These are phyloP conservation scores for Pichia sp. DNA, from an alignment of 1,139 yeast genomes.

Conservation along the genomic window DNA sequence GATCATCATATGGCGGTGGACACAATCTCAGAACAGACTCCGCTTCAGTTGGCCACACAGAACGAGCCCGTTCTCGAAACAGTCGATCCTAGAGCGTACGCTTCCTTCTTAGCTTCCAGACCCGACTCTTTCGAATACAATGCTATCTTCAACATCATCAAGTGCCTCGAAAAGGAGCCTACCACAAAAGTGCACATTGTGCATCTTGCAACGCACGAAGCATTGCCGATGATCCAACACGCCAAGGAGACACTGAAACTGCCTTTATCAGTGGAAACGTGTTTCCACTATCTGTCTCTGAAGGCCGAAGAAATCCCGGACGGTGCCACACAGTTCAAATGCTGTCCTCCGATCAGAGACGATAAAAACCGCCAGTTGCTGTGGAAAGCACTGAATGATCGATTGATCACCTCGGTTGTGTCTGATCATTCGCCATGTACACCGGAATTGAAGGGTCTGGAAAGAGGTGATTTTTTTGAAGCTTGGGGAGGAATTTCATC, in stretches of 20 bases:
- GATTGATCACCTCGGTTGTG: slow-evolving; percentile 75
- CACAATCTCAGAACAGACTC: slow-evolving; percentile 26
- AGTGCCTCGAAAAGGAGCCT: slow-evolving; percentile 54
- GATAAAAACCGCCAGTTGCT: slow-evolving; percentile 59
- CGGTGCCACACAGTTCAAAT: slow-evolving; percentile 76
- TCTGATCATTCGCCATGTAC: slow-evolving; percentile 97
- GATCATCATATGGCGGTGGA: slow-evolving; percentile 14
- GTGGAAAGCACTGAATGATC: slow-evolving; percentile 67
- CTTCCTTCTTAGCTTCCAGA: slow-evolving; percentile 71
- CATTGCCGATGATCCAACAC: slow-evolving; percentile 58
- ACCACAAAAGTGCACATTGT: slow-evolving; percentile 75
- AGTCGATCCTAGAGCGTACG: slow-evolving; percentile 61
- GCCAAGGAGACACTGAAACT: slow-evolving; percentile 50
- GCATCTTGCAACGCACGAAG: slow-evolving; percentile 79
- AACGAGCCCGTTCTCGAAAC: slow-evolving; percentile 31
- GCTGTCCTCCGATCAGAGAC: slow-evolving; percentile 90
- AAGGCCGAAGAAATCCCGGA: slow-evolving; percentile 69
- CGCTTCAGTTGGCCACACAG: slow-evolving; percentile 39
- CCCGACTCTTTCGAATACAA: slow-evolving; percentile 84
- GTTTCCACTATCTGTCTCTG: slow-evolving; percentile 82
- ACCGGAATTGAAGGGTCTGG: slow-evolving; percentile 76
- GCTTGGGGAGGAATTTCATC: slow-evolving; percentile 99
- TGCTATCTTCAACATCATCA: slow-evolving; percentile 66
- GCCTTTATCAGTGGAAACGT: slow-evolving; percentile 78
- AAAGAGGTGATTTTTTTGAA: slow-evolving; percentile 76